Evolutionary conservation across 176 grass and related monocot genomes (phyloP).

Genomic region (Areca catechu): DNA sequence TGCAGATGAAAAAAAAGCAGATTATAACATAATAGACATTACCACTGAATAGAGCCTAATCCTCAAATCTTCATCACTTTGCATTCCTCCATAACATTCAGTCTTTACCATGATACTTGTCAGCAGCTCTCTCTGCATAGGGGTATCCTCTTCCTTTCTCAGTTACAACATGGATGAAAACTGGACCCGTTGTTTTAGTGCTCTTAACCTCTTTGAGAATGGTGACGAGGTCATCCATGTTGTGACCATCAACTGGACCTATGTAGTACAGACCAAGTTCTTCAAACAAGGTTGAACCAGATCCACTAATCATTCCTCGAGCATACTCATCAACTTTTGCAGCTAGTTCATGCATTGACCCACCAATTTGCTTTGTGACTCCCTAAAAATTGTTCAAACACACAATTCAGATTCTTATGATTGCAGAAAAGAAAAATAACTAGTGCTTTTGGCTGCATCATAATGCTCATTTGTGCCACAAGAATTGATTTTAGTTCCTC

Average conservation of each 20-base stretch:
- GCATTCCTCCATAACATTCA: not conserved
- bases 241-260: slow-evolving; percentile 93
- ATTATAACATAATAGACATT: not conserved
- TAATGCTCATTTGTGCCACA: no score
- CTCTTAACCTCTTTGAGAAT: slow-evolving; percentile 91
- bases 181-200: slow-evolving; percentile 83
- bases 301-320: slow-evolving; percentile 94
- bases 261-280: slow-evolving; percentile 99
- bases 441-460: no score
- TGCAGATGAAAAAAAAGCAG: slow-evolving; percentile 5
- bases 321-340: slow-evolving; percentile 99
- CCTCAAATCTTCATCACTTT: no score
- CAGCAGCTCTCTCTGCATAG: slow-evolving; percentile 82
- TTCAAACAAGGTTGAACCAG: slow-evolving; percentile 73
- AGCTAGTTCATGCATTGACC: slow-evolving; percentile 84
- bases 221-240: slow-evolving; percentile 74
- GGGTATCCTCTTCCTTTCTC: slow-evolving; percentile 98
- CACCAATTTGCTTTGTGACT: slow-evolving; percentile 88
- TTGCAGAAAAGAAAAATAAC: no score
- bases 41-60: no score
- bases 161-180: slow-evolving; percentile 90
- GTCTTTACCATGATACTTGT: slow-evolving; percentile 88
- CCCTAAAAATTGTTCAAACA: slow-evolving; percentile 30
- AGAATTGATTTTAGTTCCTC: no score
- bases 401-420: not conserved